Evolutionary conservation across 2,329 filamentous ascomycete species (phyloP), one percentile per base, ranked within the genome.

Genomic region (Epichloe sp.): DNA sequence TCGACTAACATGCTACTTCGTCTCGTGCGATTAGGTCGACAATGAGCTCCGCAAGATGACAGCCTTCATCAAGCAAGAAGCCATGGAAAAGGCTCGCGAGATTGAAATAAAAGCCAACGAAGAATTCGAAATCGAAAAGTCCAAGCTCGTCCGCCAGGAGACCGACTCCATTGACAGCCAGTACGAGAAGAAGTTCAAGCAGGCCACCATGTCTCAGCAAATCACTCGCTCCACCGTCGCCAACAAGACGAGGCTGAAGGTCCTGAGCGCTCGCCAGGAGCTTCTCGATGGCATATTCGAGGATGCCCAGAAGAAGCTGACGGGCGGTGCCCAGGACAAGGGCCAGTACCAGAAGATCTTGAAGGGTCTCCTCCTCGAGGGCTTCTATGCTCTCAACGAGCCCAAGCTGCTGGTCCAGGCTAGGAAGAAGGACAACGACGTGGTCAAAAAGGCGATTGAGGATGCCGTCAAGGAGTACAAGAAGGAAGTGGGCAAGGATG

Each of bases 21-120:
- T n/a, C n/a, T 2, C 12, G 11, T 11, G 35, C 47, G 38, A 34
- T 31, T 68, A 97, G 89, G 93, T 98, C 79, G 84, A 87, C 73
- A 84, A 88, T 73, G 93, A 98, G 82, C 87, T 98, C 73, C 90
- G 88, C 79, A 98, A 98, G 82, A 98, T 98, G 93, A 97, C 93
- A 54, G 91, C 90, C 67, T 98, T 98, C 81, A 98, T 98, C 82
- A 88, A 89, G 71, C 93, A 97, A 75, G 93, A 98, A 76, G 93
- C 93, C 53, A 80, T 86, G 65, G 93, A 98, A 69, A 98, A 98
- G 74, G 89, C 89, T 63, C 86, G 86, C 67, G 93, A 98, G 73
- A 97, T 98, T 71, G 82, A 93, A 66, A 85, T 97, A 74, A 97
- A 97, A 74, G 93, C 93, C 70, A 90, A 97, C 75, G 89, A 97